Evolutionary conservation across 2,329 filamentous ascomycete species (phyloP), one percentile per base, ranked within the genome.

Genomic region (Fusarium sp.): DNA sequence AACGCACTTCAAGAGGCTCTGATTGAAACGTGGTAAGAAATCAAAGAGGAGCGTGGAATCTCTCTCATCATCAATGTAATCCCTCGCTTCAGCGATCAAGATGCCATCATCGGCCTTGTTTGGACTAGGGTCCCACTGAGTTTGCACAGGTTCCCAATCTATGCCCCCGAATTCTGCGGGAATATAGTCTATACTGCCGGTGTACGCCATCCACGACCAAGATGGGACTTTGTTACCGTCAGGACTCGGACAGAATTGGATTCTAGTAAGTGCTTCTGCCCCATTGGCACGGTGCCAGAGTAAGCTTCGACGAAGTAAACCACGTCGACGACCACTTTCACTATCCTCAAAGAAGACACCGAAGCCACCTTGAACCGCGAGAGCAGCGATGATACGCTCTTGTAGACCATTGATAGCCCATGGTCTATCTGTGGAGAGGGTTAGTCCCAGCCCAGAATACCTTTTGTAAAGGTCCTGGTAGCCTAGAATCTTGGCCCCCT

Each of bases 141-240:
- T n/a, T n/a, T n/a, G n/a, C n/a, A n/a, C n/a, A n/a, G n/a, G n/a
- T n/a, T n/a, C n/a, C n/a, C n/a, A n/a, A n/a, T n/a, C n/a, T n/a
- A n/a, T n/a, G n/a, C n/a, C n/a, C n/a, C n/a, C n/a, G n/a, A n/a
- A n/a, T n/a, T n/a, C n/a, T n/a, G n/a, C n/a, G n/a, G n/a, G n/a
- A n/a, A n/a, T n/a, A n/a, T n/a, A n/a, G n/a, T n/a, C 23, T 23
- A 64, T 64, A 4, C 36, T 36, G 5, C 57, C 61, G 8, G 31
- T 33, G 12, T 47, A 60, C 6, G 61, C 61, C 57, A 61, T 62
- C 61, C 61, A 64, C 3, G 57, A 64, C 61, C 61, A 64, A 3
- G 61, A 54, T 2, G 61, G 61, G 2, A 56, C 57, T 16, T 23
- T 34, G 4, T 40, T 20, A 15, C 57, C 28, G 12, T 41, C 40